These are phyloP conservation scores for Cryptococcus sp. DNA, from an alignment of 1,284 basidiomycete genomes.

Conservation along the genomic window DNA sequence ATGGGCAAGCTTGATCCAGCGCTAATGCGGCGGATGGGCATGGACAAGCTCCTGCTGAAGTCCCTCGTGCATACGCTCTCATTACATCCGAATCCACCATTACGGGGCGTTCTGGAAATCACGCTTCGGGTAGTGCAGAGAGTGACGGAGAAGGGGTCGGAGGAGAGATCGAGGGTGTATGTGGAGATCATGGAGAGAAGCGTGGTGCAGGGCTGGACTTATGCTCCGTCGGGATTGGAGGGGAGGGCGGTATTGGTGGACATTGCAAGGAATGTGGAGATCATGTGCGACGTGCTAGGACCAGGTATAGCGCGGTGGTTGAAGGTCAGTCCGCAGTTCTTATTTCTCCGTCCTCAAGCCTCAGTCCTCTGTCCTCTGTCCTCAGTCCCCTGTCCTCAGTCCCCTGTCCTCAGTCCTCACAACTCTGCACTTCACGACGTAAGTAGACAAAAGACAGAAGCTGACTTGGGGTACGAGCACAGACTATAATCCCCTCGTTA, in stretches of 20 bases:
- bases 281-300: constrained; percentile 36
- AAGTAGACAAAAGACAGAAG: not conserved
- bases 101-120: constrained; percentile 35
- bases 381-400: no score
- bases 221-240: constrained; percentile 42
- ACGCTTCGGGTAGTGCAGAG: constrained; percentile 23
- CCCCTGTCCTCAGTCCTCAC: no score
- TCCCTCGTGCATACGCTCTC: constrained; percentile 47
- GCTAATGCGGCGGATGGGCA: constrained; percentile 44
- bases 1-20: constrained; percentile 25
- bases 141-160: constrained; percentile 13
- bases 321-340: constrained; percentile 33
- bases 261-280: constrained; percentile 39
- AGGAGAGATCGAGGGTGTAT: constrained; percentile 33
- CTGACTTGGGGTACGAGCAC: constrained; percentile 5
- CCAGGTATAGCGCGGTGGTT: constrained; percentile 48
- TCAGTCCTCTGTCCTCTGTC: no score
- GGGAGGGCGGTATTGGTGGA: constrained; percentile 35
- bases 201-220: constrained; percentile 44
- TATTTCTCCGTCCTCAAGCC: not conserved
- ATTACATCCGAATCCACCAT: constrained; percentile 42
- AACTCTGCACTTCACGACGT: no score
- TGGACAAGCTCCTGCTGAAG: constrained; percentile 44
- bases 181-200: constrained; percentile 46
- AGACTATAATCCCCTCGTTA: constrained; percentile 48